Evolutionary conservation across 2,329 filamentous ascomycete species (phyloP), one percentile per base, ranked within the genome.

Genomic region (Lecanicillium sp.): DNA sequence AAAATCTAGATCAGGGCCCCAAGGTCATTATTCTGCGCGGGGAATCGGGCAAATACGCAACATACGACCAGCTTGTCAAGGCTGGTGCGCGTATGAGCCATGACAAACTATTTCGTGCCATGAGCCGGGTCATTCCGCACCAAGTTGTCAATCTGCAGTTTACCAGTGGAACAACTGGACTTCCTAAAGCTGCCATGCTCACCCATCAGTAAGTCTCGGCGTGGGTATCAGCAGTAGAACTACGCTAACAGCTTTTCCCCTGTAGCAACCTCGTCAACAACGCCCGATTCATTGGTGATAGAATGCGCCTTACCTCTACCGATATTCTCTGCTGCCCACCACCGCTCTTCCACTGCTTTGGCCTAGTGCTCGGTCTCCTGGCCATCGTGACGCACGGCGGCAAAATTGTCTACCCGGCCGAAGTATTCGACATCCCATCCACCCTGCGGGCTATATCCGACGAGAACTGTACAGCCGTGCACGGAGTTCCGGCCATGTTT

Each of bases 401-500:
- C 29, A 84, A 82, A 57, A 79, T 88, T 36, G 77, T 90, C 9
- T 87, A 87, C 52, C 84, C 86, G 1, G 74, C 75, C 46, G 81
- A 87, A 50, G 77, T 81, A 0, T 90, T 90, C 52, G 80, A 87
- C 49, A 71, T 82, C 2, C 59, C 63, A 4, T 77, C 81, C 0
- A 81, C 81, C 2, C 67, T 89, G 25, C 68, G 68, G 31, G 80
- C 82, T 39, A 76, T 90, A 29, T 71, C 73, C 2, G 70, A 80
- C 37, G 80, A 85, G 53, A 64, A 67, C 33, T 84, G 80, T 56
- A 90, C 86, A 0, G 85, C 81, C 0, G 68, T 90, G 1, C 84
- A 89, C 54, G 86, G 86, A 25, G 86, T 90, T 0, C 86, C 86
- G 0, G 84, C 86, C 41, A 90, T 90, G 86, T 87, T 88, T 58